Evolutionary conservation across 768 basidiomycete genomes (phyloP).

Genomic region (Cystobasidium ongulense): DNA sequence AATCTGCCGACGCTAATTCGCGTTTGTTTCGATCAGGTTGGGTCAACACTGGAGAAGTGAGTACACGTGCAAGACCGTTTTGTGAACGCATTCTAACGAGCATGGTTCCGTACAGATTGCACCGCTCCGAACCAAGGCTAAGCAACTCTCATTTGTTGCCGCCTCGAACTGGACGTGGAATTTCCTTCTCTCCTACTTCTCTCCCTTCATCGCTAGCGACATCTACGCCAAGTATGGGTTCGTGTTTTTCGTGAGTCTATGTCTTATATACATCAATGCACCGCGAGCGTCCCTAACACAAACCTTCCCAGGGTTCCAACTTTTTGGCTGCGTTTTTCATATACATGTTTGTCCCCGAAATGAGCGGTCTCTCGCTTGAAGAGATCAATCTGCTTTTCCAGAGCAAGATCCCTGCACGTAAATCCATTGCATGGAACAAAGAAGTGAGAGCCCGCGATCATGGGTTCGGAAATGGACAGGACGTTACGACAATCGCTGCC

Average conservation of each 20-base stretch:
- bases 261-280: not conserved
- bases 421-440: slow-evolving; percentile 23
- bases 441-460: slow-evolving; percentile 9
- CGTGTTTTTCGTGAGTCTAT: slow-evolving; percentile 22
- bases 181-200: slow-evolving; percentile 11
- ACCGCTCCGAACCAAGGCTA: slow-evolving; percentile 28
- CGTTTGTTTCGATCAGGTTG: not conserved
- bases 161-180: slow-evolving; percentile 29
- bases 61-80: too few species aligned
- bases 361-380: slow-evolving; percentile 25
- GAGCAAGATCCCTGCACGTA: not conserved
- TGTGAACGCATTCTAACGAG: too few species aligned
- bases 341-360: slow-evolving; percentile 29
- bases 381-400: slow-evolving; percentile 28
- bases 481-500: not conserved
- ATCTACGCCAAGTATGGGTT: slow-evolving; percentile 30
- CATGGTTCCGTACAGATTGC: not conserved
- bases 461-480: not conserved
- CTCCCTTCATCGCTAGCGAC: not conserved
- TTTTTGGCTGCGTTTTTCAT: slow-evolving; percentile 26
- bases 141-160: slow-evolving; percentile 27
- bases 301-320: not conserved
- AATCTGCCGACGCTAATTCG: not conserved
- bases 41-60: slow-evolving; percentile 24
- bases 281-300: too few species aligned